Evolutionary conservation across 2,329 filamentous ascomycete species (phyloP).

Genomic region (Xylaria sp.): DNA sequence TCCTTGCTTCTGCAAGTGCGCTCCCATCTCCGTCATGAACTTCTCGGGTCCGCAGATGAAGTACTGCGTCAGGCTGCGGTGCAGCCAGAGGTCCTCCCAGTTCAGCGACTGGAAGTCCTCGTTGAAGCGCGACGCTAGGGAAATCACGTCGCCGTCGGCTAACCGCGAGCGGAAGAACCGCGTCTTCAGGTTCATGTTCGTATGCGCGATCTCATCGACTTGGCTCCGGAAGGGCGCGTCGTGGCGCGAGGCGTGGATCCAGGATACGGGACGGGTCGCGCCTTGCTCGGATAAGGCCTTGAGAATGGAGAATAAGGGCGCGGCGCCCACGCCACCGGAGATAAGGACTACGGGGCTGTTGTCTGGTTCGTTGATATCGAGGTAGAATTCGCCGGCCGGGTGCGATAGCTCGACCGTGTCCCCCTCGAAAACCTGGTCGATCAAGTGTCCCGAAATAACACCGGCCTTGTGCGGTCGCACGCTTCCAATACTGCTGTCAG

Average conservation of each 20-base stretch:
- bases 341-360: slow-evolving; percentile 53
- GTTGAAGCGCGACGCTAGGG: slow-evolving; percentile 40
- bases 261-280: slow-evolving; percentile 47
- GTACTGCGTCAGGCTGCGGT: slow-evolving; percentile 45
- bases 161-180: slow-evolving; percentile 48
- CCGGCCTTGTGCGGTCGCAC: slow-evolving; percentile 41
- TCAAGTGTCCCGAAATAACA: slow-evolving; percentile 64
- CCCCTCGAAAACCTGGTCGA: slow-evolving; percentile 56
- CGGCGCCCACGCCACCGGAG: slow-evolving; percentile 56
- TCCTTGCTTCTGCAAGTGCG: slow-evolving; percentile 21
- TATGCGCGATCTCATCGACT: slow-evolving; percentile 40
- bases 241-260: slow-evolving; percentile 53
- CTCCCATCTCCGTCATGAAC: slow-evolving; percentile 47
- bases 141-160: slow-evolving; percentile 42
- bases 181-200: slow-evolving; percentile 34
- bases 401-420: slow-evolving; percentile 61
- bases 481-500: slow-evolving; percentile 31
- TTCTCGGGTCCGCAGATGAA: slow-evolving; percentile 51
- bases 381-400: slow-evolving; percentile 57
- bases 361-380: slow-evolving; percentile 40
- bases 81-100: slow-evolving; percentile 41
- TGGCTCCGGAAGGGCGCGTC: slow-evolving; percentile 50
- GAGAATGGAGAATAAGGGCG: slow-evolving; percentile 57
- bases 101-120: slow-evolving; percentile 44
- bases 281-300: slow-evolving; percentile 46